These are phyloP conservation scores for Amanita molliuscula DNA, from an alignment of 768 basidiomycete species.

Conservation along the genomic window DNA sequence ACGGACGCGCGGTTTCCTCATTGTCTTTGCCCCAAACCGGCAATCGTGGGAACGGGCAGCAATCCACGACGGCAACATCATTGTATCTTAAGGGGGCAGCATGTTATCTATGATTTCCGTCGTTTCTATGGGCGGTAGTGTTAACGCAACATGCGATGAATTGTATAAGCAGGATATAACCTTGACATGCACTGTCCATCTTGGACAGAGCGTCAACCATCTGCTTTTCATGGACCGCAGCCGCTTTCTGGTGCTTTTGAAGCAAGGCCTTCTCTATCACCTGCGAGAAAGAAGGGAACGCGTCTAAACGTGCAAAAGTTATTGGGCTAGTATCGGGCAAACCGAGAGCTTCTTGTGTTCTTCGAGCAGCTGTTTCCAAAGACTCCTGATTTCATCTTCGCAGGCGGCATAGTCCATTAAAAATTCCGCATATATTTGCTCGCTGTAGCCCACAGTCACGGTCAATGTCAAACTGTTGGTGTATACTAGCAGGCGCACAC, in stretches of 20 bases:
- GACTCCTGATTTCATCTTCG: constrained; percentile 15
- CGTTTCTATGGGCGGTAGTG: background rate
- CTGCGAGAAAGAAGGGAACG: background rate
- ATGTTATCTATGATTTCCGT: background rate
- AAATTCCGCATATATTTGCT: constrained; percentile 13
- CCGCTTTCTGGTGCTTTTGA: background rate
- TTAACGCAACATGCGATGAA: background rate
- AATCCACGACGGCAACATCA: too few relatives aligned
- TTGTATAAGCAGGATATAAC: background rate
- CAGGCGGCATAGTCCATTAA: constrained; percentile 14
- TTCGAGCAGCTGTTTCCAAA: constrained; percentile 14
- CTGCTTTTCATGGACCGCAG: background rate
- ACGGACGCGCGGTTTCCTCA: too few relatives aligned
- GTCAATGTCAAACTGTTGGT: background rate
- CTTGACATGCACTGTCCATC: background rate
- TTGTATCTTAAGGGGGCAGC: too few relatives aligned
- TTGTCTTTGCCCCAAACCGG: too few relatives aligned
- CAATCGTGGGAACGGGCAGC: too few relatives aligned
- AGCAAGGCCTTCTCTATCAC: background rate
- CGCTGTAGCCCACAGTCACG: constrained; percentile 7
- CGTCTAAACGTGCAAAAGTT: background rate
- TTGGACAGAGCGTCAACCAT: background rate
- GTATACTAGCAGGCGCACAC: constrained; percentile 7
- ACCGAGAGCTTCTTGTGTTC: constrained; percentile 16
- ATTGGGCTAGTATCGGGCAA: background rate